Evolutionary conservation across 331 rosid species (phyloP).

Genomic region (Cydonia oblonga): DNA sequence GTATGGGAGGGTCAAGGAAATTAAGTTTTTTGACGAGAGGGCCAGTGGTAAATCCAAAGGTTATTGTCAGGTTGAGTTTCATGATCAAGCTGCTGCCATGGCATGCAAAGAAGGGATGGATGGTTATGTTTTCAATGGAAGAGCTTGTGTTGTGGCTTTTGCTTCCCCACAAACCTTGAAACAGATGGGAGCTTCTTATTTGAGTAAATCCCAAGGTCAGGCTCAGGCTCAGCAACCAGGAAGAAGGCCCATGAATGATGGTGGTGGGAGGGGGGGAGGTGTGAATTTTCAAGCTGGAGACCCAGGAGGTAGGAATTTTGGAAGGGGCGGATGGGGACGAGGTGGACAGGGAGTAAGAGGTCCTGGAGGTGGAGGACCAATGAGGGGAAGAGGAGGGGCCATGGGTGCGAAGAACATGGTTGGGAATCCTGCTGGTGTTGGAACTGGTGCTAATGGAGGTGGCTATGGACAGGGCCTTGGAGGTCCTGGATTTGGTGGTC

Average conservation of each 20-base stretch:
- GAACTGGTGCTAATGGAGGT: constrained; percentile 16
- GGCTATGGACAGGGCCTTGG: constrained; percentile 36
- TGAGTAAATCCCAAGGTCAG: constrained; percentile 24
- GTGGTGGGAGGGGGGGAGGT: constrained; percentile 27
- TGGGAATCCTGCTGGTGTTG: constrained; percentile 27
- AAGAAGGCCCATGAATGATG: constrained; percentile 35
- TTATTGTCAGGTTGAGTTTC: constrained; percentile 50
- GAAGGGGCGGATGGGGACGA: constrained; percentile 47
- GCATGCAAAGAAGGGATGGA: constrained; percentile 60
- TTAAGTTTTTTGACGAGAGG: constrained; percentile 44
- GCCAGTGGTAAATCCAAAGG: constrained; percentile 61
- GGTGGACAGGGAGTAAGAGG: constrained; percentile 39
- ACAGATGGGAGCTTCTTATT: constrained; percentile 46
- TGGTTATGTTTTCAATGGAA: constrained; percentile 39
- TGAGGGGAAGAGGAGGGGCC: constrained; percentile 34
- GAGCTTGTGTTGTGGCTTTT: constrained; percentile 49
- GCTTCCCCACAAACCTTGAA: constrained; percentile 38
- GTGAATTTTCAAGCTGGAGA: constrained; percentile 37
- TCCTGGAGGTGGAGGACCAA: constrained; percentile 25
- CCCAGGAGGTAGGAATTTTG: constrained; percentile 25
- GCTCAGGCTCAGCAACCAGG: constrained; percentile 31
- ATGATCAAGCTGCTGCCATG: constrained; percentile 32
- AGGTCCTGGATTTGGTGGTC: constrained; percentile 30
- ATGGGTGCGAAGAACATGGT: constrained; percentile 32
- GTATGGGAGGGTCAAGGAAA: constrained; percentile 45